These are phyloP conservation scores for Diaporthe eres DNA, from an alignment of 2,329 filamentous ascomycete species.

Conservation along the genomic window DNA sequence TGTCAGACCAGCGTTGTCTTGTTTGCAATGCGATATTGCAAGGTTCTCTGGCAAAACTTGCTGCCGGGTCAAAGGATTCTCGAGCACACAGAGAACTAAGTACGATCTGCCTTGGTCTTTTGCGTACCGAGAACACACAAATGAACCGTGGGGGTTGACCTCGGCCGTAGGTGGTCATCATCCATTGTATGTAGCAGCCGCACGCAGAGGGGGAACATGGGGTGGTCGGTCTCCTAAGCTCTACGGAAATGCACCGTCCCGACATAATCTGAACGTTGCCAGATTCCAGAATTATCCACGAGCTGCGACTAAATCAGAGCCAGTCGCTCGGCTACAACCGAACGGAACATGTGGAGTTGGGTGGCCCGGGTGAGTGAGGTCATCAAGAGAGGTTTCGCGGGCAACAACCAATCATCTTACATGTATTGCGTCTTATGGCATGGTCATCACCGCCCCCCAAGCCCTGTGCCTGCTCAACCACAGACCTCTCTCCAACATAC, in stretches of 20 bases:
- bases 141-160: too few species aligned
- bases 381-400: neutral
- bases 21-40: too few species aligned
- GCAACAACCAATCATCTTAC: conserved; percentile 31
- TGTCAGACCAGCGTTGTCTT: too few species aligned
- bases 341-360: conserved; percentile 8
- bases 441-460: neutral
- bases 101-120: neutral
- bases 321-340: neutral
- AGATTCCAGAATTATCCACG: neutral
- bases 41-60: too few species aligned
- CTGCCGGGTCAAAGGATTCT: too few species aligned
- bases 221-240: neutral
- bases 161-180: neutral
- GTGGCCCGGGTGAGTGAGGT: neutral
- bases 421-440: neutral
- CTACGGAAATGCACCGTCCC: too few species aligned
- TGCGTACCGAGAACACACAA: too few species aligned
- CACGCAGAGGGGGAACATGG: neutral
- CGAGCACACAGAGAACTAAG: too few species aligned
- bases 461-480: neutral
- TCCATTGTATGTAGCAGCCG: too few species aligned
- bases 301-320: neutral
- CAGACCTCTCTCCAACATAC: neutral
- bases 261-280: neutral